Evolutionary conservation across 192 early-diverging fungal species (phyloP).

Genomic region (Anaeromyces robustus): DNA sequence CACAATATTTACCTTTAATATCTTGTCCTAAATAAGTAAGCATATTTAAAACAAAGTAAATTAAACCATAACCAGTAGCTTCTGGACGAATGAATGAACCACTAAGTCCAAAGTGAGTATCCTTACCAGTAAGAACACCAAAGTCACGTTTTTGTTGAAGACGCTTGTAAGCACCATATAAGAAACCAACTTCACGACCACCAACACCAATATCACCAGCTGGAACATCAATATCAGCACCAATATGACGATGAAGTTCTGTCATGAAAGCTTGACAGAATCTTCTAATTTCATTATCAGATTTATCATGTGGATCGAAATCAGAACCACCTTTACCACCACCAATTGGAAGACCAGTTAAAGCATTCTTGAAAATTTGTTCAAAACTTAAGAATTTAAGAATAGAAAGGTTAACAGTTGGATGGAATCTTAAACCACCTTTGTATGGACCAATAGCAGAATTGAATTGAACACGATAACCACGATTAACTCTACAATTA

Average conservation of each 20-base stretch:
- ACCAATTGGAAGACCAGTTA: conserved; percentile 19
- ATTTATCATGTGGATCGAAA: conserved; percentile 24
- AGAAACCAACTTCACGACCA: conserved; percentile 30
- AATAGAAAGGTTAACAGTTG: conserved; percentile 5
- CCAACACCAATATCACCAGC: conserved; percentile 4
- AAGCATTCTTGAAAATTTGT: conserved; percentile 39
- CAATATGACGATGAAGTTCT: no score
- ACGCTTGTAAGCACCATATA: conserved; percentile 35
- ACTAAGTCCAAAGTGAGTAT: conserved; percentile 8
- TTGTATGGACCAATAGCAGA: no score
- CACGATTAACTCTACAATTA: no score
- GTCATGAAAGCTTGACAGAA: no score
- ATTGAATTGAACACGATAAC: no score
- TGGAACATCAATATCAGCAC: no score
- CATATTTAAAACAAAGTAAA: conserved; percentile 8
- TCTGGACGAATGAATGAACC: no score
- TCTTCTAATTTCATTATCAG: no score
- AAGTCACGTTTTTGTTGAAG: conserved; percentile 24
- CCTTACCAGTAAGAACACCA: conserved; percentile 35
- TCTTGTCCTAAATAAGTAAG: conserved; percentile 14
- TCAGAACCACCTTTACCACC: conserved; percentile 32
- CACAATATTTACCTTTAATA: conserved; percentile 6
- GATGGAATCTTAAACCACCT: no score
- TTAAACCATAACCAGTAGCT: no score
- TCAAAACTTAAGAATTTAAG: conserved; percentile 38